phyloP scores from a whole-genome alignment of 169 alveolate species.

The Plasmodium cynomolgi region DNA sequence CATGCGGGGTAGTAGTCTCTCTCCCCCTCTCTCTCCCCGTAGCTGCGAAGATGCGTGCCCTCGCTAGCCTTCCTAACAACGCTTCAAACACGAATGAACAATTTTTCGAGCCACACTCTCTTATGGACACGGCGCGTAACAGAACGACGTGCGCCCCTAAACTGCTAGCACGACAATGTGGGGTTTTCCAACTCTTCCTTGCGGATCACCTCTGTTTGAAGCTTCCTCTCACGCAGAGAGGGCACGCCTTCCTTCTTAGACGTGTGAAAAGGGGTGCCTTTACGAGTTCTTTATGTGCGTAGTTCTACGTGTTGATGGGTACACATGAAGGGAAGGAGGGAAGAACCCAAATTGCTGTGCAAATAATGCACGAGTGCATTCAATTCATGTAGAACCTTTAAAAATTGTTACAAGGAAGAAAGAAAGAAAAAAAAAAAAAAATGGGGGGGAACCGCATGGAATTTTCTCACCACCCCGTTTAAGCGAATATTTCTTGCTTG shows the following conservation, averaged over 20 bases:
- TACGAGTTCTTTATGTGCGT: neutral
- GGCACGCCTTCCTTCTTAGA: neutral
- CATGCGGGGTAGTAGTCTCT: neutral
- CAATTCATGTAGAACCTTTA: neutral
- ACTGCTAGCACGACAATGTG: neutral
- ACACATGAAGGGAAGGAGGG: neutral
- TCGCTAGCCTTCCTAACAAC: neutral
- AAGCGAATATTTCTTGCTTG: slow-evolving; percentile 63
- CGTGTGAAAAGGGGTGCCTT: neutral
- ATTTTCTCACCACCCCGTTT: neutral
- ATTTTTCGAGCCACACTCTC: neutral
- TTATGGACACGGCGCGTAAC: neutral
- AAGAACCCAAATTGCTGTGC: neutral
- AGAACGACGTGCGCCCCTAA: too few species aligned
- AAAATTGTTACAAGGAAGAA: neutral
- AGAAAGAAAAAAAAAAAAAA: too few species aligned
- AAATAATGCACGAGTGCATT: neutral
- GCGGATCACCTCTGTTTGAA: neutral
- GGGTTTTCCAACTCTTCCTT: neutral
- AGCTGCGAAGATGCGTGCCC: neutral
- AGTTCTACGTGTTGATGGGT: neutral
- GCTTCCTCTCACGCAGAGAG: neutral
- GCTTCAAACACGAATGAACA: neutral
- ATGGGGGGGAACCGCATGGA: neutral
- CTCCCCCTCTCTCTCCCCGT: neutral